These are phyloP conservation scores for Colletotrichum zoysiae DNA, from an alignment of 2,329 filamentous ascomycete genomes.

Conservation along the genomic window DNA sequence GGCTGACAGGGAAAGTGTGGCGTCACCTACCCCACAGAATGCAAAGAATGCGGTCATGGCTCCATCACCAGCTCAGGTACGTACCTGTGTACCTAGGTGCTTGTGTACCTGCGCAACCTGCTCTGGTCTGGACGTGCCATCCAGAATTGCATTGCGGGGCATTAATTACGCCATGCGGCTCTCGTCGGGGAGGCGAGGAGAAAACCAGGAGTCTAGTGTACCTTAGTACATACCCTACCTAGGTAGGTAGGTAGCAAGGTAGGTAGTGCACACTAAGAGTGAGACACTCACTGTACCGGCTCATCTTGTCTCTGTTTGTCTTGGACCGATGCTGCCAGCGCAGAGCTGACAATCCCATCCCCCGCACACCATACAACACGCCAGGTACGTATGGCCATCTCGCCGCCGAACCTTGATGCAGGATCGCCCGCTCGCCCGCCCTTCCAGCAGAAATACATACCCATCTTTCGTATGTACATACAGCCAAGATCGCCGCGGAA, in stretches of 20 bases:
- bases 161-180: conserved; percentile 43
- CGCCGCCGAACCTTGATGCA: background rate
- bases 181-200: conserved; percentile 25
- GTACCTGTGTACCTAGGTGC: background rate
- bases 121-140: no score
- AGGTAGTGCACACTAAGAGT: no score
- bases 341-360: background rate
- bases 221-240: no score
- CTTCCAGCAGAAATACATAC: conserved; percentile 3
- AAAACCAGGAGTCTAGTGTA: background rate
- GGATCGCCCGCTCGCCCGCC: conserved; percentile 5
- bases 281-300: background rate
- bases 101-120: background rate
- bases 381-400: background rate
- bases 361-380: no score
- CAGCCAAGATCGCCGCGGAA: conserved; percentile 27
- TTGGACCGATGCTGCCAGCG: background rate
- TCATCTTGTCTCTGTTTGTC: background rate
- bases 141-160: conserved; percentile 21
- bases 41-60: conserved; percentile 38
- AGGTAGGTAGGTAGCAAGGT: no score
- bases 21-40: conserved; percentile 42
- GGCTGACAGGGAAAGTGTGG: conserved; percentile 27
- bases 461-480: background rate
- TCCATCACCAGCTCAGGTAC: background rate